These are phyloP conservation scores for Solanum dulcamara DNA, from an alignment of 257 asterid genomes.

Conservation along the genomic window DNA sequence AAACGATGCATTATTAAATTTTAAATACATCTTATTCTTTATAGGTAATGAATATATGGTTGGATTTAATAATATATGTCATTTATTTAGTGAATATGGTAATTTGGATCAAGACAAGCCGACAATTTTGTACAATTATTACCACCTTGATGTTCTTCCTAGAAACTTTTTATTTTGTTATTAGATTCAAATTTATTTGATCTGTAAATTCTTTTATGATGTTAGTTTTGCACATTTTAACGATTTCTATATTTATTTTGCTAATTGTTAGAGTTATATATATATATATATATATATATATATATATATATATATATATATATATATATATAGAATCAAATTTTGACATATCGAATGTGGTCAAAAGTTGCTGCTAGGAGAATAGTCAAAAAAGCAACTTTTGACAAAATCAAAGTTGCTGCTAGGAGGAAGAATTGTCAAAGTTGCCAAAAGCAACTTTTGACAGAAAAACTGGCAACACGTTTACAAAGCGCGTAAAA, in stretches of 20 bases:
- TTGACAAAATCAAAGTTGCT: too few relatives aligned
- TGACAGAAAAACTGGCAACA: too few relatives aligned
- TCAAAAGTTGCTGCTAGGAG: too few relatives aligned
- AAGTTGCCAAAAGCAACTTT: too few relatives aligned
- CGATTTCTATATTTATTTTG: accelerated
- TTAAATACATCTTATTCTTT: background rate
- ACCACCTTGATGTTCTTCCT: background rate
- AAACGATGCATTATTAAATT: background rate
- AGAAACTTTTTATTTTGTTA: background rate
- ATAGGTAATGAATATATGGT: background rate
- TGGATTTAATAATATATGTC: background rate
- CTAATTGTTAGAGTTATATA: background rate
- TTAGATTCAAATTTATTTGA: background rate
- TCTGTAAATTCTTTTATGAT: background rate
- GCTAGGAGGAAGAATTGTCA: too few relatives aligned
- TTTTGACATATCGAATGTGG: too few relatives aligned
- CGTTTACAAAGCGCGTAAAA: too few relatives aligned
- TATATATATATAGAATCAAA: background rate
- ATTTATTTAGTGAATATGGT: background rate
- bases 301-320: too few relatives aligned
- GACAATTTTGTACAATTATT: background rate
- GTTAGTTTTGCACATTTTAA: background rate
- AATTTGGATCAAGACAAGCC: background rate
- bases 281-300: too few relatives aligned
- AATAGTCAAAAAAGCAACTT: too few relatives aligned